These are phyloP conservation scores for Raffaelea ambrosiae DNA, from an alignment of 2,329 filamentous ascomycete species.

Conservation along the genomic window DNA sequence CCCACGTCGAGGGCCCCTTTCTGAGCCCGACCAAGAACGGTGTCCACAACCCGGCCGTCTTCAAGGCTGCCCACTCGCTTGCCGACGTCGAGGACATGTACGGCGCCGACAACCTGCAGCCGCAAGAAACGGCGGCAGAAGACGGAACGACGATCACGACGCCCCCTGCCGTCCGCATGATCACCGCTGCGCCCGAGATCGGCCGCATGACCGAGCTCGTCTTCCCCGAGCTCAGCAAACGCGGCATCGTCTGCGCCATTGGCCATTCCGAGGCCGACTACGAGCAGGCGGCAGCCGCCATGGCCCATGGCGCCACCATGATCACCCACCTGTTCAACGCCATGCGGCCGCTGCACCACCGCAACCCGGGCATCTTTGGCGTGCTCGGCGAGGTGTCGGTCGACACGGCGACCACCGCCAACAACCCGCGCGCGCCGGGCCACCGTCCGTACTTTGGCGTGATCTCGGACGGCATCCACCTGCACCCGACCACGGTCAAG, in stretches of 20 bases:
- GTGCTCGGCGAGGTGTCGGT: constrained; percentile 54
- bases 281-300: constrained; percentile 65
- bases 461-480: constrained; percentile 83
- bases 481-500: constrained; percentile 81
- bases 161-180: constrained; percentile 56
- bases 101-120: constrained; percentile 57
- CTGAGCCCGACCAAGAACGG: constrained; percentile 76
- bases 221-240: constrained; percentile 47
- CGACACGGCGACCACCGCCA: constrained; percentile 29
- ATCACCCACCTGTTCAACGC: constrained; percentile 93
- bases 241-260: constrained; percentile 68
- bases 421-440: constrained; percentile 34
- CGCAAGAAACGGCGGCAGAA: constrained; percentile 16
- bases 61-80: constrained; percentile 56
- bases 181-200: constrained; percentile 79
- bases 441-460: constrained; percentile 77
- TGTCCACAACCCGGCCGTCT: constrained; percentile 68
- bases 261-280: constrained; percentile 85
- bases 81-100: constrained; percentile 63
- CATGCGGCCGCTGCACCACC: constrained; percentile 83
- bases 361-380: constrained; percentile 85
- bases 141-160: not conserved
- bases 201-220: constrained; percentile 64
- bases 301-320: constrained; percentile 73
- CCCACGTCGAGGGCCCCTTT: constrained; percentile 88